Evolutionary conservation across 768 basidiomycete species (phyloP), one percentile per base, ranked within the genome.

Genomic region (Podaxis sp.): DNA sequence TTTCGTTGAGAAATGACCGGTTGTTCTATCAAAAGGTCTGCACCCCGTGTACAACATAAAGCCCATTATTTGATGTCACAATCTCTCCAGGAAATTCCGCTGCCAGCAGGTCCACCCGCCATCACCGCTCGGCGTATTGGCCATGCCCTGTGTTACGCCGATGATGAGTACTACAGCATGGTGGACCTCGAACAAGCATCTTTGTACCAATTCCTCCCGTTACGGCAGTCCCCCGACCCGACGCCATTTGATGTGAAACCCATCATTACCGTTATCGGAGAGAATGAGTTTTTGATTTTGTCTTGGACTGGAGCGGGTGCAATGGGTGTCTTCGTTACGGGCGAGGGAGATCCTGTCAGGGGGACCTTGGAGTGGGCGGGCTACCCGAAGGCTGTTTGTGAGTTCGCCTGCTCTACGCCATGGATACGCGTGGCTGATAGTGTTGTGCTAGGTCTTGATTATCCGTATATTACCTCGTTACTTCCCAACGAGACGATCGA

Each of bases 281-380:
- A 85, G 33, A 85, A 83, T 66, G 95, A 97, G 72, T 97, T 95
- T 67, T 81, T 98, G 47, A 80, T 97, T 22, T 79, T 93, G 15
- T 91, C 91, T 2, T 95, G 90, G 84, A 94, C 89, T 0, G 96
- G 93, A 13, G 75, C 80, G 3, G 86, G 83, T 57, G 91, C 92
- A 0, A 77, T 98, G 43, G 96, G 96, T 0, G 76, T 98, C 9
- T 98, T 98, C 67, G 80, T 98, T 66, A 93, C 84, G 13, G 84
- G 87, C 0, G 83, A 85, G 2, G 95, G 94, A 0, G 94, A 96
- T 72, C 94, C 96, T 4, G 88, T 94, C 7, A 82, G 95, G 51
- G 94, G 94, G 2, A 96, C 95, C 1, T 76, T 97, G 49, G 85
- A 93, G 70, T 97, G 94, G 93, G 81, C 86, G 2, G 83, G 78